Conservation (phyloP, 257 asterid species). For the Gardenia jasminoides region DNA sequence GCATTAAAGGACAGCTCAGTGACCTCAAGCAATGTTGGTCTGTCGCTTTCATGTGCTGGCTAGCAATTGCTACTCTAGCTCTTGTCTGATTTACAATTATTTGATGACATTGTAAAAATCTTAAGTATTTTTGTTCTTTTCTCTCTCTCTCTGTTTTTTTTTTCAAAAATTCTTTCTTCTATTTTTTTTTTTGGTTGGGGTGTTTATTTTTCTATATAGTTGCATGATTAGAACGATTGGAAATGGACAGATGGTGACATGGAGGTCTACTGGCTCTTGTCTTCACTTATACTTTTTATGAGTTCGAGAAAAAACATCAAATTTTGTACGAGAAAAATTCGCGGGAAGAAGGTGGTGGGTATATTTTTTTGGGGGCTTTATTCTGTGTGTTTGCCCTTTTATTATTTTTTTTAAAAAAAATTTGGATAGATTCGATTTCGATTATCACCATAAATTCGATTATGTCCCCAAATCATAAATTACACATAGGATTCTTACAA, state of each 20-base stretch:
- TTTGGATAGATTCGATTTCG: too few relatives aligned
- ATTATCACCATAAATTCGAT: too few relatives aligned
- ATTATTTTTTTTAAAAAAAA: too few relatives aligned
- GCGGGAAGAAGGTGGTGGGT: not conserved
- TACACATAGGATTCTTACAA: too few relatives aligned
- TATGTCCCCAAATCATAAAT: too few relatives aligned
- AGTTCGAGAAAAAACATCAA: too few relatives aligned
- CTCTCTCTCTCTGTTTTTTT: too few relatives aligned
- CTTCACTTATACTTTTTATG: not conserved
- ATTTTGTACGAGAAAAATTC: not conserved
- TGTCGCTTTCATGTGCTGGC: conserved; percentile 21
- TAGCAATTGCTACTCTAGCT: not conserved
- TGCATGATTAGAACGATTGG: not conserved
- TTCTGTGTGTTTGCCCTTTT: not conserved
- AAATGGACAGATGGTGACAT: not conserved
- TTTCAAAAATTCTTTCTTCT: too few relatives aligned
- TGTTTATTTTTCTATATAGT: not conserved
- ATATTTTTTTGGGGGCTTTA: not conserved
- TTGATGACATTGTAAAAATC: not conserved
- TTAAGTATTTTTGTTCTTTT: not conserved
- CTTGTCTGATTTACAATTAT: conserved; percentile 8
- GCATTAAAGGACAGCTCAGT: not conserved
- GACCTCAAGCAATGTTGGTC: not conserved
- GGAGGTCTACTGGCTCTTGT: too few relatives aligned
- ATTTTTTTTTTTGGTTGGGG: not conserved